phyloP scores from a whole-genome alignment of 1,284 basidiomycete genomes.

The Cerioporus squamosus region DNA sequence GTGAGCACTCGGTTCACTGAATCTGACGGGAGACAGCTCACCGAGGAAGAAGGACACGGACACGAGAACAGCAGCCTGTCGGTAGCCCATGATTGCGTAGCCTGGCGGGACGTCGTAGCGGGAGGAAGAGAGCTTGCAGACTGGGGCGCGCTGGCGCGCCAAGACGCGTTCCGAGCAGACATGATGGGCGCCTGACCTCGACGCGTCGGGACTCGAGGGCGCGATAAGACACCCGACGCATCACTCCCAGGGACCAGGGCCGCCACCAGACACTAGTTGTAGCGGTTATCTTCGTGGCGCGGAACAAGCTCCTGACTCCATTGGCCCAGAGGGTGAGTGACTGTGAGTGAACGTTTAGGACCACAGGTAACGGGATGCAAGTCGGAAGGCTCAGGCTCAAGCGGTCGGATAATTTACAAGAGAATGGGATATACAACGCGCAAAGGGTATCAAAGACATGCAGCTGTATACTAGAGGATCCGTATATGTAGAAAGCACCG shows the following conservation, averaged over 20 bases:
- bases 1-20: neutral
- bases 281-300: too few species aligned
- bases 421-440: conserved; percentile 23
- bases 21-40: conserved; percentile 23
- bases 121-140: neutral
- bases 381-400: too few species aligned
- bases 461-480: conserved; percentile 25
- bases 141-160: conserved; percentile 11
- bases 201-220: neutral
- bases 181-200: conserved; percentile 5
- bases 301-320: too few species aligned
- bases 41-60: conserved; percentile 84
- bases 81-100: conserved; percentile 73
- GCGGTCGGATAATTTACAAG: neutral
- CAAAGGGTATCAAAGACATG: conserved; percentile 22
- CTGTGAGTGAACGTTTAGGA: neutral
- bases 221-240: neutral
- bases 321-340: conserved; percentile 1
- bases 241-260: too few species aligned
- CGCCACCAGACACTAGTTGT: too few species aligned
- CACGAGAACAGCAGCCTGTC: conserved; percentile 80
- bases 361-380: too few species aligned
- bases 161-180: conserved; percentile 5
- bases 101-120: neutral
- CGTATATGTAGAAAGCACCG: conserved; percentile 16